Conservation (phyloP, 2,329 filamentous ascomycete species). For the Simplicillium sp. region DNA sequence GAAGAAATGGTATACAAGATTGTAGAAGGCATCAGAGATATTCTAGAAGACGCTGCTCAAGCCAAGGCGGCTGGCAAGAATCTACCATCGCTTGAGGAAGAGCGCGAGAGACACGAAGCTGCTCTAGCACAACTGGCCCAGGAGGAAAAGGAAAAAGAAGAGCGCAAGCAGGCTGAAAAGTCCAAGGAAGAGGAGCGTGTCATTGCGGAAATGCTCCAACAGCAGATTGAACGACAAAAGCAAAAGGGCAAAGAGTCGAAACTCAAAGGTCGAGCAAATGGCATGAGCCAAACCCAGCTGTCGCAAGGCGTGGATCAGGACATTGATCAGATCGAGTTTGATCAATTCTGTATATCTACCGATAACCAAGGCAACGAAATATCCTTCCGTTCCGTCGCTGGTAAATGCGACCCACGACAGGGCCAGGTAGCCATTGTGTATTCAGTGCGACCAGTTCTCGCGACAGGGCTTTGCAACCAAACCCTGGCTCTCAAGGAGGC, state of each 20-base stretch:
- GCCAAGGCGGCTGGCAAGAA: conserved; percentile 66
- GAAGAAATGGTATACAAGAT: conserved; percentile 57
- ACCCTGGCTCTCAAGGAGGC: conserved; percentile 69
- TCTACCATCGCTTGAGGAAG: conserved; percentile 79
- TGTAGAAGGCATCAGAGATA: conserved; percentile 59
- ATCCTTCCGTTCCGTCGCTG: conserved; percentile 61
- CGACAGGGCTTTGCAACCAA: conserved; percentile 43
- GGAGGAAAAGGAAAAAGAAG: conserved; percentile 43
- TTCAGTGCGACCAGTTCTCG: conserved; percentile 60
- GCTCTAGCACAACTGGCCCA: conserved; percentile 52
- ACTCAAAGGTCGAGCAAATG: conserved; percentile 44
- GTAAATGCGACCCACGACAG: conserved; percentile 55
- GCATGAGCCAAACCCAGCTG: conserved; percentile 14
- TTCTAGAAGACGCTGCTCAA: conserved; percentile 78
- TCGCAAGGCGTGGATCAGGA: conserved; percentile 18
- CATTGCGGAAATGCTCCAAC: conserved; percentile 61
- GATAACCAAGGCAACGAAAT: conserved; percentile 55
- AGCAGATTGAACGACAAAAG: conserved; percentile 60
- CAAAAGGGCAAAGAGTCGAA: conserved; percentile 56
- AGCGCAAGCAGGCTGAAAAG: conserved; percentile 44
- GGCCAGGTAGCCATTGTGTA: conserved; percentile 61
- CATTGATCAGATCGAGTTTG: conserved; percentile 45
- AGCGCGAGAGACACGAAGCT: conserved; percentile 75
- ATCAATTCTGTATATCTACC: conserved; percentile 54
- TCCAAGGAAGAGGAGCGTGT: conserved; percentile 59